Evolutionary conservation across 352 stramenopile species (phyloP).

Genomic region (Stramenopiles sp.): DNA sequence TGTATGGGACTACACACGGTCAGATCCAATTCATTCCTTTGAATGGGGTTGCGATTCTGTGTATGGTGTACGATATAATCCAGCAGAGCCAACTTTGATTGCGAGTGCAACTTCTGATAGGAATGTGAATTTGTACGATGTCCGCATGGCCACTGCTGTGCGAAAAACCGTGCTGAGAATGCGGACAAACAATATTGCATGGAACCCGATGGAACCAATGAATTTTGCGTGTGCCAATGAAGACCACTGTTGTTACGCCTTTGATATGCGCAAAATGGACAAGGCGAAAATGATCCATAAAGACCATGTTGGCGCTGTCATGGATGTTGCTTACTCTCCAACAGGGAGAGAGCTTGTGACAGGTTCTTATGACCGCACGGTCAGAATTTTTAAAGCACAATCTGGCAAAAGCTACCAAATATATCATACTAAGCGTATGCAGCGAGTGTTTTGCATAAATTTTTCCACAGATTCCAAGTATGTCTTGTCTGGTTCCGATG

Average conservation of each 20-base stretch:
- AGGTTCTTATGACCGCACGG: conserved; percentile 90
- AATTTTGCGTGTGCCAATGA: conserved; percentile 95
- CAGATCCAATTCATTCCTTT: conserved; percentile 72
- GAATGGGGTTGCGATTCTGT: not conserved
- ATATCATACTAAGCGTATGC: conserved; percentile 99
- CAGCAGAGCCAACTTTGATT: conserved; percentile 76
- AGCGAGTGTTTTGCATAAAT: conserved; percentile 71
- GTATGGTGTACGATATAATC: conserved; percentile 68
- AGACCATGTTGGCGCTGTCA: conserved; percentile 91
- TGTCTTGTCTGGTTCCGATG: conserved; percentile 90
- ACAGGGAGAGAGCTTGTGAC: conserved; percentile 94
- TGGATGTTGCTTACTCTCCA: conserved; percentile 87
- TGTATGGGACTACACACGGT: conserved; percentile 80
- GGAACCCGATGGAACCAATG: conserved; percentile 96
- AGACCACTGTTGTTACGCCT: conserved; percentile 96
- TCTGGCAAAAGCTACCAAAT: conserved; percentile 47
- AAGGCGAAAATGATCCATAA: conserved; percentile 84
- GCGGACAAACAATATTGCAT: conserved; percentile 89
- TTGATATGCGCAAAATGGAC: conserved; percentile 95
- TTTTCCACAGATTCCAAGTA: conserved; percentile 72
- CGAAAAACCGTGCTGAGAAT: conserved; percentile 87
- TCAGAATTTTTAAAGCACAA: conserved; percentile 84
- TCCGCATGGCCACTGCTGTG: conserved; percentile 64
- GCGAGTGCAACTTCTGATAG: conserved; percentile 79
- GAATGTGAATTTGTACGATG: conserved; percentile 77